These are phyloP conservation scores for Candida parachauliodes DNA, from an alignment of 805 yeast genomes.

Conservation along the genomic window DNA sequence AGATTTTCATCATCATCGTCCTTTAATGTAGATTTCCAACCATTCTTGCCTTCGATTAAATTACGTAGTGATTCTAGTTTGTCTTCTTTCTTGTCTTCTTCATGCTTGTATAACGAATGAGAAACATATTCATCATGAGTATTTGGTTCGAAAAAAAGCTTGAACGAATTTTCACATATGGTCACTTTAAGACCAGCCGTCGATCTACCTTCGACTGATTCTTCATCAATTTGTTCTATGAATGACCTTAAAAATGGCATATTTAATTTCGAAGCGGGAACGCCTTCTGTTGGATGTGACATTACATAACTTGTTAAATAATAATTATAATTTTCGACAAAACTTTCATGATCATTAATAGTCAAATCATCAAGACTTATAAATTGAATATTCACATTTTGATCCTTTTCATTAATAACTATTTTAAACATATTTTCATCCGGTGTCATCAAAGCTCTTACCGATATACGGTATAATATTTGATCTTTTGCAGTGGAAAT, in stretches of 20 bases:
- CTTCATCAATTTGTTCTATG: conserved; percentile 53
- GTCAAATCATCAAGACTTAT: conserved; percentile 88
- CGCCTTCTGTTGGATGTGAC: conserved; percentile 97
- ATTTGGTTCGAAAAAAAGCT: conserved; percentile 73
- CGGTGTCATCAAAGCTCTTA: conserved; percentile 67
- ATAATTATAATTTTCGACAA: conserved; percentile 87
- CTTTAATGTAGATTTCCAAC: conserved; percentile 49
- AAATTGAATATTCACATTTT: conserved; percentile 67
- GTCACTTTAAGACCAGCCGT: conserved; percentile 74
- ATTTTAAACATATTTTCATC: conserved; percentile 94
- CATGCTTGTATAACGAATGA: conserved; percentile 41
- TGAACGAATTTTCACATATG: conserved; percentile 72
- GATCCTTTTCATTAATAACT: conserved; percentile 53
- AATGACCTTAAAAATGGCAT: conserved; percentile 73
- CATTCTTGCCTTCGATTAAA: conserved; percentile 47
- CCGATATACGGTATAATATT: conserved; percentile 85
- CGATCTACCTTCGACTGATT: conserved; percentile 57
- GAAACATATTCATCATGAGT: conserved; percentile 79
- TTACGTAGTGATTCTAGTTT: conserved; percentile 27
- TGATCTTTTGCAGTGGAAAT: conserved; percentile 80
- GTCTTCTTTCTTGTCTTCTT: conserved; percentile 22
- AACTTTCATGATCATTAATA: conserved; percentile 59
- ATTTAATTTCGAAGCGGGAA: conserved; percentile 68
- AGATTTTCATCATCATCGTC: conserved; percentile 34
- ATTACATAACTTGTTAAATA: conserved; percentile 88